Conservation (phyloP, 345 rosid genomes). For the Passiflora organensis region DNA sequence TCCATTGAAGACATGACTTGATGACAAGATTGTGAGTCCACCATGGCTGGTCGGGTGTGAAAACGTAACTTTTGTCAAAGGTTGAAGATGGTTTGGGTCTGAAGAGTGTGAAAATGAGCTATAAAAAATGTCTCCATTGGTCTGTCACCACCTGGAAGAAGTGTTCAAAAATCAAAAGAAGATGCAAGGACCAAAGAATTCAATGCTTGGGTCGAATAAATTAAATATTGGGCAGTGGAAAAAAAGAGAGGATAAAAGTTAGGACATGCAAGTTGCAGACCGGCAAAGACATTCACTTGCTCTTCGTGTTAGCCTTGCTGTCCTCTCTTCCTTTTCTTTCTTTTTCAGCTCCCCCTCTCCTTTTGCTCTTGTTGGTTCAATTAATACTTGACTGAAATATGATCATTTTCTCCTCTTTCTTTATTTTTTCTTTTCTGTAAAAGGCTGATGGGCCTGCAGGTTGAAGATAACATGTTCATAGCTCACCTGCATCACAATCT, state of each 20-base stretch:
- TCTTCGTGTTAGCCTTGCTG: constrained; percentile 17
- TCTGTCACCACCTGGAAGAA: no score
- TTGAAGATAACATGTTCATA: background rate
- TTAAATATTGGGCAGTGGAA: background rate
- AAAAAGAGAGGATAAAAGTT: background rate
- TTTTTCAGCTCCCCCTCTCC: background rate
- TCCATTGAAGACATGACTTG: no score
- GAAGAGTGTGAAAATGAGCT: background rate
- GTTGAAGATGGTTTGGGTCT: background rate
- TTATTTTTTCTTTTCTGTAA: background rate
- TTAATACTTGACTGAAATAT: background rate
- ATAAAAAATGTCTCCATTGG: no score
- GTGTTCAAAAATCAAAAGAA: background rate
- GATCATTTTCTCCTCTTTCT: no score
- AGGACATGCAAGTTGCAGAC: constrained; percentile 4
- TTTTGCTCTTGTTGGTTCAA: background rate
- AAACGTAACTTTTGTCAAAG: background rate
- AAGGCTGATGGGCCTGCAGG: constrained; percentile 9
- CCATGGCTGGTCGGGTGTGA: no score
- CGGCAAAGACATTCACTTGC: background rate
- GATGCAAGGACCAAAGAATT: background rate
- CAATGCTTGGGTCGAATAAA: background rate
- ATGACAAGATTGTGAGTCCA: no score
- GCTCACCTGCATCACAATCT: background rate
- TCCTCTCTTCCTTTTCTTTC: background rate